Base-by-base conservation (phyloP, 1,139 yeast species). In the Candida glucosophila region DNA sequence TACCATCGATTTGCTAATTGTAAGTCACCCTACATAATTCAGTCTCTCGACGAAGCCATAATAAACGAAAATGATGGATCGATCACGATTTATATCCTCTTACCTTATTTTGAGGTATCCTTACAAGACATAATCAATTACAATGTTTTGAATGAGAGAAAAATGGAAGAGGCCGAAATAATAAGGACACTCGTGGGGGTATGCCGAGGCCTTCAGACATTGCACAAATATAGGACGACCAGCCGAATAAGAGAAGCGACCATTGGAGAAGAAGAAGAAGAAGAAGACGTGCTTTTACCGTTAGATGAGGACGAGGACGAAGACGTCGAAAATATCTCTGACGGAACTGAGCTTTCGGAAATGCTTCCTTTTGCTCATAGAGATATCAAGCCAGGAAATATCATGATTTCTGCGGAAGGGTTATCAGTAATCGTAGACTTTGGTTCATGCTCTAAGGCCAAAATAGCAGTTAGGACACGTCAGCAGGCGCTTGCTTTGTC, bases 331-430 rank as follows among this genome's bases (percentile, higher is more conserved):
- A 13, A 13, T 21, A 32, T 32, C 14, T 32, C 29, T 6, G 31
- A 38, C 14, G 54, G 55, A 2, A 64, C 77, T 3, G 81, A 76
- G 31, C 44, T 79, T 32, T 67, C 65, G 24, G 80, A 75, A 31
- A 53, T 72, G 21, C 61, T 68, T 2, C 82, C 93, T 1, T 85
- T 69, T 49, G 93, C 94, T 1, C 96, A 86, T 48, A 59, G 86
- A 33, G 95, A 86, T 47, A 55, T 88, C 29, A 86, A 85, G 41
- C 96, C 96, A 0, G 93, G 90, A 2, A 86, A 85, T 44, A 73
- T 86, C 13, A 79, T 86, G 90, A 55, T 86, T 6, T 68, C 81
- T 1, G 70, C 75, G 14, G 77, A 75, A 32, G 85, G 85, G 1
- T 49, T 70, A 6, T 93, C 94, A 0, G 86, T 86, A 2, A 58